phyloP scores from a whole-genome alignment of 495 filamentous ascomycete genomes.

The Aspergillus funiculosus region DNA sequence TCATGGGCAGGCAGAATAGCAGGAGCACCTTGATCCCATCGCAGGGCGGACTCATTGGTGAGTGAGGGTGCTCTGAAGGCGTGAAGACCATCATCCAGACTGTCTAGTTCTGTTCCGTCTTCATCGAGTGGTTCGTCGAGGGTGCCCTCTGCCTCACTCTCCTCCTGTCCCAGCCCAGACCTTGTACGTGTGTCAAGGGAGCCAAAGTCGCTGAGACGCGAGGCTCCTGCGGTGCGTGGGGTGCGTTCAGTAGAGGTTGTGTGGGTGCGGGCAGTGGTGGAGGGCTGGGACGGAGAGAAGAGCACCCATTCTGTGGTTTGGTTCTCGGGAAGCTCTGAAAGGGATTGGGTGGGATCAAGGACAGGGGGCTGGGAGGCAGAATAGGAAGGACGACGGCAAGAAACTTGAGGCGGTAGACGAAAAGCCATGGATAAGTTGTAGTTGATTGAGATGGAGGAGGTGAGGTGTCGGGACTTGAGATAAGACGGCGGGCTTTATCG shows the following conservation, averaged over 20 bases:
- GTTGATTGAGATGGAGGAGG: slow-evolving; percentile 2
- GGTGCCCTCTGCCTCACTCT: slow-evolving; percentile 42
- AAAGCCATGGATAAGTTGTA: slow-evolving; percentile 68
- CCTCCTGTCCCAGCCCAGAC: slow-evolving; percentile 43
- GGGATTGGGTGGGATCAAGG: slow-evolving; percentile 33
- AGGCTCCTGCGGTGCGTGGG: slow-evolving; percentile 63
- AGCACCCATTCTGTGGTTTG: slow-evolving; percentile 94
- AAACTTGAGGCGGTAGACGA: slow-evolving; percentile 64
- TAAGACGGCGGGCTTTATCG: slow-evolving; percentile 18
- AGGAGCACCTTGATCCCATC: slow-evolving; percentile 46
- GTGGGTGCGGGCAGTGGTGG: slow-evolving; percentile 58
- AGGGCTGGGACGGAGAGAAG: slow-evolving; percentile 68
- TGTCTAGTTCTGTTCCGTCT: slow-evolving; percentile 72
- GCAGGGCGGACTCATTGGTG: slow-evolving; percentile 41
- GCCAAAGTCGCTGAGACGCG: slow-evolving; percentile 78
- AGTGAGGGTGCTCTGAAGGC: slow-evolving; percentile 68
- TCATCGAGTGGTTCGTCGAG: slow-evolving; percentile 56
- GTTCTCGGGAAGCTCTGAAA: slow-evolving; percentile 40
- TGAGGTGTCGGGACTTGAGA: slow-evolving; percentile 13
- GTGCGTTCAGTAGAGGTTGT: slow-evolving; percentile 68
- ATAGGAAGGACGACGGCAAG: slow-evolving; percentile 53
- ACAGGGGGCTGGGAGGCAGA: slow-evolving; percentile 41
- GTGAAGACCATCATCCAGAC: slow-evolving; percentile 81
- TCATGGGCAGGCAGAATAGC: slow-evolving; percentile 84
- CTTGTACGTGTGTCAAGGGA: slow-evolving; percentile 63